Percentiles rank a stretch among this genome's conserved stretches.
These are phyloP conservation scores for Ogataea nitratoaversa DNA, from an alignment of 805 yeast species.

Conservation along the genomic window DNA sequence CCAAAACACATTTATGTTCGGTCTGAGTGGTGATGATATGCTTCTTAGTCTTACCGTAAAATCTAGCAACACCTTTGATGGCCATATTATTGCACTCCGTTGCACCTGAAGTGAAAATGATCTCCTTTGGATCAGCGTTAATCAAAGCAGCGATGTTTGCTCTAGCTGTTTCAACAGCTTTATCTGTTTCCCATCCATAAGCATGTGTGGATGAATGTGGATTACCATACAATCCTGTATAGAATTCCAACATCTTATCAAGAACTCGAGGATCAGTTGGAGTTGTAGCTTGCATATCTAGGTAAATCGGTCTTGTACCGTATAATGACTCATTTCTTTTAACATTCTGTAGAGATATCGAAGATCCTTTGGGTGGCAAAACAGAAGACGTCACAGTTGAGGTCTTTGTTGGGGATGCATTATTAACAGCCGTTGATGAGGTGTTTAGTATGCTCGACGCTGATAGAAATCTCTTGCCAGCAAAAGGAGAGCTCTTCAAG, in stretches of 20 bases:
- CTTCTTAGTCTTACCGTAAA: slow-evolving; percentile 82
- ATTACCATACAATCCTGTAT: slow-evolving; percentile 92
- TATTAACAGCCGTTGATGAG: slow-evolving; percentile 19
- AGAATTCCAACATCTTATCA: slow-evolving; percentile 79
- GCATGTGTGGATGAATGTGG: slow-evolving; percentile 97
- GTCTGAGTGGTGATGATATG: slow-evolving; percentile 96
- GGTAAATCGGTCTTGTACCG: slow-evolving; percentile 87
- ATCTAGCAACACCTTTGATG: slow-evolving; percentile 91
- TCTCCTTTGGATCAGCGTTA: slow-evolving; percentile 93
- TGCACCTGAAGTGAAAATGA: slow-evolving; percentile 95
- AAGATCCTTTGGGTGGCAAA: slow-evolving; percentile 45
- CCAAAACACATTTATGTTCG: slow-evolving; percentile 98
- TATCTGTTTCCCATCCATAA: slow-evolving; percentile 98
- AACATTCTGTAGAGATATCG: slow-evolving; percentile 40
- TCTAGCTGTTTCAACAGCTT: slow-evolving; percentile 85
- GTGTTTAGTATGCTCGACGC: slow-evolving; percentile 2
- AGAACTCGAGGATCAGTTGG: slow-evolving; percentile 96
- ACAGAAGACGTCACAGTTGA: slow-evolving; percentile 12
- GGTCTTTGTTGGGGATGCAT: slow-evolving; percentile 19
- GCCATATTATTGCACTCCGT: slow-evolving; percentile 96
- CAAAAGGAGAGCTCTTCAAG: neutral
- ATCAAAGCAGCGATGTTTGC: slow-evolving; percentile 76
- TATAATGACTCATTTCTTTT: slow-evolving; percentile 37
- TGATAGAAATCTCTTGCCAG: neutral
- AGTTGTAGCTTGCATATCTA: slow-evolving; percentile 98